Evolutionary conservation across 345 rosid genomes (phyloP), one percentile per base, ranked within the genome.

Genomic region (Linum lewisii): DNA sequence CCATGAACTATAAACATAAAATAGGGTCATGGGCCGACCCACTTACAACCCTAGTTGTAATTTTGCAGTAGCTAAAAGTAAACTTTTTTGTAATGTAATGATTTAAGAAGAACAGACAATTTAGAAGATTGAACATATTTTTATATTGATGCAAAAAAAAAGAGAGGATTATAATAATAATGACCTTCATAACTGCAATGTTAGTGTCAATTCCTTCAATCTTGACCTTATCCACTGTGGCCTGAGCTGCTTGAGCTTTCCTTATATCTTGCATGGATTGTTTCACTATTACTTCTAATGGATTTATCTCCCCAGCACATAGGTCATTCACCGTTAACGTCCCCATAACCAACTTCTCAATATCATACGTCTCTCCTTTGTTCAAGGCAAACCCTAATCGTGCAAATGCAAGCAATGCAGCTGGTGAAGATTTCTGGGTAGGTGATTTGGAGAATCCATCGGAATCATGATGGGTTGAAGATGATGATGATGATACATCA

Each of bases 141-240:
- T n/a, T n/a, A n/a, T n/a, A n/a, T n/a, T n/a, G n/a, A n/a, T n/a
- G n/a, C n/a, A n/a, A n/a, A n/a, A n/a, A n/a, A n/a, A n/a, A n/a
- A n/a, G n/a, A n/a, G n/a, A n/a, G n/a, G n/a, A n/a, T n/a, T n/a
- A n/a, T n/a, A n/a, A n/a, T n/a, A n/a, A n/a, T n/a, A n/a, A n/a
- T n/a, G n/a, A n/a, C 98, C 98, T 86, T 86, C 95, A 86, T 88
- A 29, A 88, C 84, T 38, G 87, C 96, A 63, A 76, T 64, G 75
- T 88, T 92, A 51, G 90, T 92, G 73, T 92, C 98, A 42, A 92
- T 80, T 36, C 96, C 96, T 75, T 92, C 96, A 64, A 92, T 96
- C 68, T 92, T 92, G 64, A 88, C 98, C 88, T 88, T 85, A 62
- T 88, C 82, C 61, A 88, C 95, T 23, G 98, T 84, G 32, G 92